Percentiles rank a stretch among this genome's conserved stretches.
Evolutionary conservation across 164 flowering plant genomes (phyloP).

Genomic region (Magnolia officinalis): DNA sequence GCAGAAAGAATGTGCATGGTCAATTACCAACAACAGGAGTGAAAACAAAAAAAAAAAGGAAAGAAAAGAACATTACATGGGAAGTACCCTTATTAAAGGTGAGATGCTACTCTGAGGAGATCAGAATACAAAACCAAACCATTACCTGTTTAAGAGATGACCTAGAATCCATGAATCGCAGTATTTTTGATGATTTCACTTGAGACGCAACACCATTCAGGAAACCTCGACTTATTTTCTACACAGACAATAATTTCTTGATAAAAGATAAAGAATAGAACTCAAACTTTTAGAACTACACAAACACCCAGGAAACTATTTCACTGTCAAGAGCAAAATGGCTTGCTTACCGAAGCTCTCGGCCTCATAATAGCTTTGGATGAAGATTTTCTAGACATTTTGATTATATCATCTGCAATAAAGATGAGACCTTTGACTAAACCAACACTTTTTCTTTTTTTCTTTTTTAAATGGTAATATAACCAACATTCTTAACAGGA

Average conservation of each 20-base stretch:
- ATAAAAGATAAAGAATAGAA: background rate
- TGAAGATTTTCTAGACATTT: conserved; percentile 56
- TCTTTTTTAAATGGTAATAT: background rate
- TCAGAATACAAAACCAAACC: too few relatives aligned
- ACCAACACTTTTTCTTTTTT: background rate
- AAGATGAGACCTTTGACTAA: background rate
- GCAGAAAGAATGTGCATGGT: conserved; percentile 1
- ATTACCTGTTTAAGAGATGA: conserved; percentile 79
- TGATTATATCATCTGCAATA: conserved; percentile 78
- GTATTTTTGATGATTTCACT: conserved; percentile 46
- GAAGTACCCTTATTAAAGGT: too few relatives aligned
- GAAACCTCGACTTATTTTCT: conserved; percentile 51
- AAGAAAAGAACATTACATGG: background rate
- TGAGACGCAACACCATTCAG: conserved; percentile 26
- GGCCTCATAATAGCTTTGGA: conserved; percentile 41
- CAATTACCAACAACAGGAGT: background rate
- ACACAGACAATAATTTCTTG: background rate
- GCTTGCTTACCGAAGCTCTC: conserved; percentile 50
- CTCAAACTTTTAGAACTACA: background rate
- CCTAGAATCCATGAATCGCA: conserved; percentile 61
- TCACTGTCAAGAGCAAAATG: background rate
- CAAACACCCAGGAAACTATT: background rate
- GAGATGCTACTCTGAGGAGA: too few relatives aligned
- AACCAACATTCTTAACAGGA: background rate
- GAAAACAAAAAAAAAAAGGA: background rate